A percentile compares a stretch with the other conserved stretches of the same genome.
Evolutionary conservation across 768 basidiomycete genomes (phyloP).

Genomic region (Boletus sp.): DNA sequence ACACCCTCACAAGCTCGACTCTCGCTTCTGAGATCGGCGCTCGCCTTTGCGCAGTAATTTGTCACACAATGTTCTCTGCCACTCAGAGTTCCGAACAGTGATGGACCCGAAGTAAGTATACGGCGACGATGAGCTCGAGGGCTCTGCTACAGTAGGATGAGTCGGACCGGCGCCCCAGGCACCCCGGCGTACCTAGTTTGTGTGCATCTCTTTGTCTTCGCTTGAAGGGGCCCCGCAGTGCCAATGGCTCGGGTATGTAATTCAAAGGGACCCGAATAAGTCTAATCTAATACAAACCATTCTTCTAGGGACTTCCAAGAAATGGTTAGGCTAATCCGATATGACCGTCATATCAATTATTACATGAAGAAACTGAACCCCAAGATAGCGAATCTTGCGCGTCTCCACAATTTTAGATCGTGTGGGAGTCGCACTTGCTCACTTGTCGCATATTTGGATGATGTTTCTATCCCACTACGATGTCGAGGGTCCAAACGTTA

Average conservation of each 20-base stretch:
- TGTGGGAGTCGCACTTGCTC: not conserved
- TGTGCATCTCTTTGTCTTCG: not conserved
- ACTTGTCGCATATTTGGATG: not conserved
- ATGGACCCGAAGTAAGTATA: not conserved
- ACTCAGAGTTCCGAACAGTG: not conserved
- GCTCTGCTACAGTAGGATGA: too few species aligned
- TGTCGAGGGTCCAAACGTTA: constrained; percentile 1
- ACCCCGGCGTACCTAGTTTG: not conserved
- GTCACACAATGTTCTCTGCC: too few species aligned
- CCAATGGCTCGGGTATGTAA: not conserved
- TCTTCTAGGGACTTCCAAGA: not conserved
- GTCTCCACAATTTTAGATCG: not conserved
- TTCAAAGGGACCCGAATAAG: not conserved
- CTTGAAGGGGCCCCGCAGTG: not conserved
- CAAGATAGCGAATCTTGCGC: not conserved
- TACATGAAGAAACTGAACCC: not conserved
- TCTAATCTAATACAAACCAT: constrained; percentile 1
- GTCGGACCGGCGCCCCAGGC: too few species aligned
- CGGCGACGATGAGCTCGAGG: not conserved
- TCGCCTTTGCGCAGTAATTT: not conserved
- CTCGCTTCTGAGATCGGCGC: not conserved
- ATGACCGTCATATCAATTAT: not conserved
- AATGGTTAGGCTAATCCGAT: not conserved
- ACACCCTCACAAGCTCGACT: not conserved
- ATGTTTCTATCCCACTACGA: not conserved